These are phyloP conservation scores for Rhododendron ferrugineum DNA, from an alignment of 148 eudicot genomes.

Conservation along the genomic window DNA sequence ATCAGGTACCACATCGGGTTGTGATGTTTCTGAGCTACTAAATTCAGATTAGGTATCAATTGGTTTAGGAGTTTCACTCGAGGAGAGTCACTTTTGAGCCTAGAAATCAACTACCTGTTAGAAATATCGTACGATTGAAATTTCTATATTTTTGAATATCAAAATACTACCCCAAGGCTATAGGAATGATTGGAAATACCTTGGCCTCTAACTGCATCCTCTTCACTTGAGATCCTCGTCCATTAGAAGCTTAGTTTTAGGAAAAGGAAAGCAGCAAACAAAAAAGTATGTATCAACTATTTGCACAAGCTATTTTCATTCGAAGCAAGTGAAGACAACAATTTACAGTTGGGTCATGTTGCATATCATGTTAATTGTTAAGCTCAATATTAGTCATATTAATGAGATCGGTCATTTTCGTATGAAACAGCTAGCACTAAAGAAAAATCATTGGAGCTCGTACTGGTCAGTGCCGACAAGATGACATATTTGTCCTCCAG, in stretches of 20 bases:
- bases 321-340: background rate
- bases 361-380: background rate
- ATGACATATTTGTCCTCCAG: background rate
- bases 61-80: constrained; percentile 26
- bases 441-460: background rate
- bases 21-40: constrained; percentile 30
- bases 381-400: background rate
- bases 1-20: constrained; percentile 34
- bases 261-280: background rate
- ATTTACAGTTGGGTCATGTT: background rate
- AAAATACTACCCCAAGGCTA: background rate
- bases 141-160: background rate
- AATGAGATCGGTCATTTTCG: background rate
- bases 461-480: background rate
- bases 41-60: constrained; percentile 28
- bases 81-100: constrained; percentile 49
- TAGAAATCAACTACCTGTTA: constrained; percentile 33
- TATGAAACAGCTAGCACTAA: background rate
- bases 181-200: constrained; percentile 35
- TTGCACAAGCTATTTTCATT: background rate
- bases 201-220: constrained; percentile 52
- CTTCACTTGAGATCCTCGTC: constrained; percentile 58
- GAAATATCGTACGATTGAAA: constrained; percentile 11
- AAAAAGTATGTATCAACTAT: background rate
- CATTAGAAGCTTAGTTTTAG: constrained; percentile 53